Conservation (phyloP, 2,329 filamentous ascomycete species). For the Plectosphaerella sp. region DNA sequence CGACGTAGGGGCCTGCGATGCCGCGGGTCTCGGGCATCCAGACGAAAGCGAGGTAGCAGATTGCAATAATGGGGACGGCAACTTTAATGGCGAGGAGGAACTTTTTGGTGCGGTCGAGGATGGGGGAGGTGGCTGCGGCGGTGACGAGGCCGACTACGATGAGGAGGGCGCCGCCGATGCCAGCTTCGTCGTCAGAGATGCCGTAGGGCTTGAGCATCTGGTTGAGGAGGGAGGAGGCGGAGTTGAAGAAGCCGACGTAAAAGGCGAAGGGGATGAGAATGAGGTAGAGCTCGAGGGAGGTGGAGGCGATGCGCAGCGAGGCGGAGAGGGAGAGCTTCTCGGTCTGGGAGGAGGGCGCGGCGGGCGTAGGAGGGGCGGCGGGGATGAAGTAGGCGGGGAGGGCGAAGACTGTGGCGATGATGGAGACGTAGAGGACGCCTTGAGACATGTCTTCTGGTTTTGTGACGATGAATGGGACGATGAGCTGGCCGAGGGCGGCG, state of each 20-base stretch:
- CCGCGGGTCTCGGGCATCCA: constrained; percentile 61
- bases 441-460: constrained; percentile 62
- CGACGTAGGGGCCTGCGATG: constrained; percentile 66
- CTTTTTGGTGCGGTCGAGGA: constrained; percentile 80
- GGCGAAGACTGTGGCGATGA: constrained; percentile 66
- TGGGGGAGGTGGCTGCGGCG: constrained; percentile 66
- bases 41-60: constrained; percentile 72
- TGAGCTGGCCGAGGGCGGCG: constrained; percentile 80
- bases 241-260: constrained; percentile 94
- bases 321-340: constrained; percentile 47
- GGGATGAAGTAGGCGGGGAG: constrained; percentile 82
- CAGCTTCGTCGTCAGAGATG: constrained; percentile 78
- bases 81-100: constrained; percentile 71
- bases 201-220: constrained; percentile 86
- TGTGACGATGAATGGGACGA: constrained; percentile 73
- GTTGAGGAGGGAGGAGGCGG: constrained; percentile 79
- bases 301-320: constrained; percentile 49
- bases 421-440: constrained; percentile 79
- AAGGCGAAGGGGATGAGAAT: constrained; percentile 75
- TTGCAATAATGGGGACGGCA: constrained; percentile 68
- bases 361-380: constrained; percentile 69
- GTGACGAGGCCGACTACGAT: constrained; percentile 82
- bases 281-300: constrained; percentile 71
- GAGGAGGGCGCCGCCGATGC: constrained; percentile 82
- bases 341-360: constrained; percentile 61